Conservation (phyloP, 805 yeast genomes). For the Zygotorulaspora florentina region DNA sequence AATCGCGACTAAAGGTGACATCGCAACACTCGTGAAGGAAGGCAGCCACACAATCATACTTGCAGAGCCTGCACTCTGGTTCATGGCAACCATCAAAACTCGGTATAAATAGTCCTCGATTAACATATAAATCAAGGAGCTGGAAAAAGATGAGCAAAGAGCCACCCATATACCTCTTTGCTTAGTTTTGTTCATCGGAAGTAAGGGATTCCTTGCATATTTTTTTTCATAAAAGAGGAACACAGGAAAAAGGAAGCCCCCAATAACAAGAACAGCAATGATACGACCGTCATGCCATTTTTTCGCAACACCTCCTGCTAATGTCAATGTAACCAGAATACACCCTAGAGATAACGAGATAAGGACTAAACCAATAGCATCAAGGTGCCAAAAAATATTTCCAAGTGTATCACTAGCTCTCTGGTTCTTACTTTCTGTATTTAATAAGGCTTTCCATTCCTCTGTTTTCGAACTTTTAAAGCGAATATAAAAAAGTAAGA, state of each 20-base stretch:
- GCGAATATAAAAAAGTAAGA: conserved; percentile 45
- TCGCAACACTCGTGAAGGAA: neutral
- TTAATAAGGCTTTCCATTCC: conserved; percentile 28
- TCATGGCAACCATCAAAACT: conserved; percentile 53
- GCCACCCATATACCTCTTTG: conserved; percentile 55
- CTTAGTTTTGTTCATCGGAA: conserved; percentile 50
- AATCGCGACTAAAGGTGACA: conserved; percentile 45
- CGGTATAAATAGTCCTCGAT: conserved; percentile 57
- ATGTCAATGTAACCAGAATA: conserved; percentile 60
- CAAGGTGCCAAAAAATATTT: conserved; percentile 53
- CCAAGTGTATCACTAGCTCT: conserved; percentile 22
- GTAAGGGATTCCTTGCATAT: conserved; percentile 50
- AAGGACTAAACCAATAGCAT: conserved; percentile 53
- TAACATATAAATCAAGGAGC: conserved; percentile 53
- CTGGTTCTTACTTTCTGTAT: conserved; percentile 6
- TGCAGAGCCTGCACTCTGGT: conserved; percentile 52
- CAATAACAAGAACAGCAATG: conserved; percentile 62
- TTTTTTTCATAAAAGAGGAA: conserved; percentile 54
- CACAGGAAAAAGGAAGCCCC: conserved; percentile 45
- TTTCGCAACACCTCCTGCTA: conserved; percentile 53
- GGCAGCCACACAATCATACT: conserved; percentile 14
- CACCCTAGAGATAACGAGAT: conserved; percentile 54
- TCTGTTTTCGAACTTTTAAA: conserved; percentile 38
- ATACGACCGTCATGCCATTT: conserved; percentile 55
- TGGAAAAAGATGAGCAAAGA: conserved; percentile 53